Evolutionary conservation across 2,329 filamentous ascomycete species (phyloP), one percentile per base, ranked within the genome.

Genomic region (Alternaria longipes): DNA sequence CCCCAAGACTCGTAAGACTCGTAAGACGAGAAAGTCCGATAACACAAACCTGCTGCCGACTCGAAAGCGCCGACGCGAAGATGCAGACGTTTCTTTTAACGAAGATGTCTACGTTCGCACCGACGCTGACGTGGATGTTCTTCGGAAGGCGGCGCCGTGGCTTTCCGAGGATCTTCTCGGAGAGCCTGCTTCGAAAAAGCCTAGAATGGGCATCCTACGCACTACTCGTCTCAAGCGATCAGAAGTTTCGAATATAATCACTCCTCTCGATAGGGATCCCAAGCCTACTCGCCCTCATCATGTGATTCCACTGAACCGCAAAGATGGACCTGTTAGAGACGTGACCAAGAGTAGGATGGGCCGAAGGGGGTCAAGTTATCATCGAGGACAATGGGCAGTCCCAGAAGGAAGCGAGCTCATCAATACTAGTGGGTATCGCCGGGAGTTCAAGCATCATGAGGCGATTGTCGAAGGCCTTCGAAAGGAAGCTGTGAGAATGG

Each of bases 81-180:
- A 32, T 12, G 36, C 41, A 16, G 20, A 26, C 8, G 59, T 66
- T 18, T 24, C 40, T 18, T 62, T 56, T 28, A 32, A 62, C 22
- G 14, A 38, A 8, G 4, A 54, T 2, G 55, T 61, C 24, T 57
- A 46, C 26, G 36, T 64, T 14, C 49, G 59, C 11, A 41, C 41
- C 6, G 59, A 62, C 5, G 50, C 50, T 4, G 62, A 66, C 32
- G 28, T 66, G 24, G 62, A 66, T 14, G n/a, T 49, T 11, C 57
- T 66, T 24, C 55, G 64, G 9, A 50, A 42, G n/a, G 41, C 44
- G 2, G 22, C 52, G 3, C 32, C 32, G 0, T 26, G 20, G 8
- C 30, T 45, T 41, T 22, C 45, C 7, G 53, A 8, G 18, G 22
- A 20, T 41, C 32, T 53, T 8, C 45, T 32, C 18, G 34, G 32